Percentiles rank a stretch among this genome's conserved stretches.
Conservation (phyloP, 148 eudicot species). For the Agrostemma githago region DNA sequence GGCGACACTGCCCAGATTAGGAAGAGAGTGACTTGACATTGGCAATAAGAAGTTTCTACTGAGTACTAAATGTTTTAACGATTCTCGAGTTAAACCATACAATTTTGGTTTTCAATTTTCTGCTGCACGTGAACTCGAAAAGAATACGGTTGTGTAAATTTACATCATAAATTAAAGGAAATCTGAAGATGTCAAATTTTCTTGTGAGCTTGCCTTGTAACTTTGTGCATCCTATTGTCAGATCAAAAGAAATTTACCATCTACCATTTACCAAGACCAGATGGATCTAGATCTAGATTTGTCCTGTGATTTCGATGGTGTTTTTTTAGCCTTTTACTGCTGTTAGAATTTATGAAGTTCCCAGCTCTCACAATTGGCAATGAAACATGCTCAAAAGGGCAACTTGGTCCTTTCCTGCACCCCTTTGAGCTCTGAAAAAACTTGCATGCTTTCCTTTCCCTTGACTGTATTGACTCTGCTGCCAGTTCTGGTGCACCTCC, state of each 20-base stretch:
- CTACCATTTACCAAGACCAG: background rate
- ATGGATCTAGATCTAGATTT: slow-evolving; percentile 1
- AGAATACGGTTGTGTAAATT: background rate
- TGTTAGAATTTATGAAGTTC: slow-evolving; percentile 13
- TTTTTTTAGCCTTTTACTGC: slow-evolving; percentile 36
- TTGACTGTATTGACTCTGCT: slow-evolving; percentile 16
- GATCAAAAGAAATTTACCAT: background rate
- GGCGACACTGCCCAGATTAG: too few species aligned
- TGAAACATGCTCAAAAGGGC: slow-evolving; percentile 35
- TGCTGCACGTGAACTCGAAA: background rate
- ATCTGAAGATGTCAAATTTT: too few species aligned
- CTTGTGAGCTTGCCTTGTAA: background rate
- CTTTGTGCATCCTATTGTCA: background rate
- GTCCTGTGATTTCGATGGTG: background rate
- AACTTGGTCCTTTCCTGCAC: slow-evolving; percentile 43
- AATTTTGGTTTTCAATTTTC: background rate
- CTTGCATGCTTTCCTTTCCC: slow-evolving; percentile 32
- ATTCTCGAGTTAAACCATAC: too few species aligned
- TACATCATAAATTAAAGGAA: background rate
- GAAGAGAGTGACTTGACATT: background rate
- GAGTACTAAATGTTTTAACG: background rate
- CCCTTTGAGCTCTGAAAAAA: slow-evolving; percentile 39
- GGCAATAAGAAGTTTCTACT: background rate
- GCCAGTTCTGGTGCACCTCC: slow-evolving; percentile 4
- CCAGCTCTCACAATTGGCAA: slow-evolving; percentile 18